phyloP scores from a whole-genome alignment of 129 eudicot genomes.

The Flaveria robusta region DNA sequence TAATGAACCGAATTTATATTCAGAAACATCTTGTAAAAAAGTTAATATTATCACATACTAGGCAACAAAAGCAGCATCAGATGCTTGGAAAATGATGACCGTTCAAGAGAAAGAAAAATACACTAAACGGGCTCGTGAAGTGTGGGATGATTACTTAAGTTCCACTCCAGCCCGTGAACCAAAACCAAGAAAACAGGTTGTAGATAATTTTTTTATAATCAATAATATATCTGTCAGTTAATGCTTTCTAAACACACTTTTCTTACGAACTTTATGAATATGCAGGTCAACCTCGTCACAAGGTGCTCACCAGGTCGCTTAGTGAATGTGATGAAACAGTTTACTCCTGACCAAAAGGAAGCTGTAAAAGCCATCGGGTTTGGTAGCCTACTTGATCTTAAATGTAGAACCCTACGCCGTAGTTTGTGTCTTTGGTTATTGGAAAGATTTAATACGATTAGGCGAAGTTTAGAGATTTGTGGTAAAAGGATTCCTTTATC shows the following conservation, averaged over 20 bases:
- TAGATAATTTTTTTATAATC: not conserved
- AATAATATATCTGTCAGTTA: not conserved
- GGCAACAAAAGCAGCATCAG: conserved; percentile 88
- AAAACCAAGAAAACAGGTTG: conserved; percentile 72
- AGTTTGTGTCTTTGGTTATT: conserved; percentile 80
- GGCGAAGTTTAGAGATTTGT: conserved; percentile 74
- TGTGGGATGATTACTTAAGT: conserved; percentile 84
- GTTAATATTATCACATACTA: conserved; percentile 18
- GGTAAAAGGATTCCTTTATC: conserved; percentile 72
- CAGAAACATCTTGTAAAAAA: not conserved
- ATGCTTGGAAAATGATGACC: conserved; percentile 85
- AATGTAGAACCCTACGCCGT: conserved; percentile 73
- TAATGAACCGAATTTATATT: not conserved
- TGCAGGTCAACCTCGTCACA: conserved; percentile 77
- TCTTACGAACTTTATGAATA: not conserved
- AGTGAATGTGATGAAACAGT: conserved; percentile 62
- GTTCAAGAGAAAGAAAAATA: conserved; percentile 69
- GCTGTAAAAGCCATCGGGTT: conserved; percentile 79
- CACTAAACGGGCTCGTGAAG: conserved; percentile 83
- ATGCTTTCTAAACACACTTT: not conserved
- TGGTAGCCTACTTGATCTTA: conserved; percentile 75
- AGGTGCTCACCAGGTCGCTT: conserved; percentile 90
- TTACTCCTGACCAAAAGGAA: conserved; percentile 65
- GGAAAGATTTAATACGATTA: conserved; percentile 71
- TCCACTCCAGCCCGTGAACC: conserved; percentile 66